Conservation (phyloP, 2,329 filamentous ascomycete species). For the Cladophialophora yegresii region DNA sequence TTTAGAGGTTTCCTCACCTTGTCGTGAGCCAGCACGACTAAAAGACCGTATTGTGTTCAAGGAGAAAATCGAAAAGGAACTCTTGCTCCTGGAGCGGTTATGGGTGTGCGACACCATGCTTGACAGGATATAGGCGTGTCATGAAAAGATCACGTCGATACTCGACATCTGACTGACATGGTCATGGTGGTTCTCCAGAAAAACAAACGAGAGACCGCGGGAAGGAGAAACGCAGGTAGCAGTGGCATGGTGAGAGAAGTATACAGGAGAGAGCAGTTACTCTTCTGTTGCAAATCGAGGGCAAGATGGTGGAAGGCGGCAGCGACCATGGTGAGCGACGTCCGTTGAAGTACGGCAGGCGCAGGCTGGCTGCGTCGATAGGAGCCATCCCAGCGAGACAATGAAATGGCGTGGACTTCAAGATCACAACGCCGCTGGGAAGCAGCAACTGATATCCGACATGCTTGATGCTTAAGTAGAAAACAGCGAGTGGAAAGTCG, state of each 20-base stretch:
- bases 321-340: neutral
- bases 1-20: constrained; percentile 23
- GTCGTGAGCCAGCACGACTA: constrained; percentile 31
- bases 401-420: neutral
- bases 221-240: neutral
- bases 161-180: constrained; percentile 2
- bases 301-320: neutral
- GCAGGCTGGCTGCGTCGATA: neutral
- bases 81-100: constrained; percentile 27
- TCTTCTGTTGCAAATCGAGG: neutral
- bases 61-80: constrained; percentile 34
- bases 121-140: constrained; percentile 1
- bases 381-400: neutral
- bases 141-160: neutral
- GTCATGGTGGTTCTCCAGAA: neutral
- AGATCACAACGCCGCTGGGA: neutral
- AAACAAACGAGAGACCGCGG: neutral
- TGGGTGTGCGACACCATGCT: constrained; percentile 30
- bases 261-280: neutral
- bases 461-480: neutral
- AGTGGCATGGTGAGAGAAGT: neutral
- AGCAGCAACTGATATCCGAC: neutral
- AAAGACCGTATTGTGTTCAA: constrained; percentile 30
- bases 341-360: neutral
- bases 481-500: neutral